Conservation (phyloP, 2,329 filamentous ascomycete species). For the Aplosporella prunicola region DNA sequence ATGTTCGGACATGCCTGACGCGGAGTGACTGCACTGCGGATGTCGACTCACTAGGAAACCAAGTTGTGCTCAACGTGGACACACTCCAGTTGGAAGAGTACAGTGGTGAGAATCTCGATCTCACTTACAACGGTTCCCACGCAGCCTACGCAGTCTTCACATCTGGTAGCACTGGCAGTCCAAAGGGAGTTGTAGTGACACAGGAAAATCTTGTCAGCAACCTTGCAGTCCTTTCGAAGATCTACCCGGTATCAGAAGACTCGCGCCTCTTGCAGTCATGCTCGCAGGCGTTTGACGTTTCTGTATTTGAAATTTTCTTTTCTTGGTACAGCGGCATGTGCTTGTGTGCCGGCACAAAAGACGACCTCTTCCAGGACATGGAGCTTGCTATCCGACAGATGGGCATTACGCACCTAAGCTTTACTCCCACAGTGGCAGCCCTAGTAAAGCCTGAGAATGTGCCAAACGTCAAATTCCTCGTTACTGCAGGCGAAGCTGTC, state of each 20-base stretch:
- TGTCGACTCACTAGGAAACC: conserved; percentile 2
- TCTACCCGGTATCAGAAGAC: conserved; percentile 51
- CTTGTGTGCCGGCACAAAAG: conserved; percentile 65
- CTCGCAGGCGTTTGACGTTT: conserved; percentile 78
- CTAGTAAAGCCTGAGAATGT: conserved; percentile 61
- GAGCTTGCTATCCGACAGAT: conserved; percentile 56
- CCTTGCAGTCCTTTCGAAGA: conserved; percentile 52
- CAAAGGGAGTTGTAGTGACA: conserved; percentile 71
- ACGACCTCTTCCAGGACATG: conserved; percentile 63
- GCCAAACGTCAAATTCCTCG: conserved; percentile 62
- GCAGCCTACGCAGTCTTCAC: conserved; percentile 75
- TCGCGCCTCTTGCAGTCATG: conserved; percentile 71
- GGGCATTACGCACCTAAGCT: conserved; percentile 65
- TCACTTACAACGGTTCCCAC: conserved; percentile 36
- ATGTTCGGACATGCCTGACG: conserved; percentile 39
- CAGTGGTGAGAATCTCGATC: conserved; percentile 29
- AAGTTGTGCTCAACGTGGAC: conserved; percentile 20
- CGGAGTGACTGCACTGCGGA: conserved; percentile 1
- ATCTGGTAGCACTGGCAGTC: conserved; percentile 69
- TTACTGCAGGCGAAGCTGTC: conserved; percentile 73
- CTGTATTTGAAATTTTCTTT: conserved; percentile 85
- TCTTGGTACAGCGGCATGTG: conserved; percentile 71
- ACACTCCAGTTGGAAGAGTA: conserved; percentile 23
- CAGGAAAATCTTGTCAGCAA: conserved; percentile 70
- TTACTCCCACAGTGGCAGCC: conserved; percentile 77